phyloP scores from a whole-genome alignment of 2,329 filamentous ascomycete genomes.

The Diplodia seriata region DNA sequence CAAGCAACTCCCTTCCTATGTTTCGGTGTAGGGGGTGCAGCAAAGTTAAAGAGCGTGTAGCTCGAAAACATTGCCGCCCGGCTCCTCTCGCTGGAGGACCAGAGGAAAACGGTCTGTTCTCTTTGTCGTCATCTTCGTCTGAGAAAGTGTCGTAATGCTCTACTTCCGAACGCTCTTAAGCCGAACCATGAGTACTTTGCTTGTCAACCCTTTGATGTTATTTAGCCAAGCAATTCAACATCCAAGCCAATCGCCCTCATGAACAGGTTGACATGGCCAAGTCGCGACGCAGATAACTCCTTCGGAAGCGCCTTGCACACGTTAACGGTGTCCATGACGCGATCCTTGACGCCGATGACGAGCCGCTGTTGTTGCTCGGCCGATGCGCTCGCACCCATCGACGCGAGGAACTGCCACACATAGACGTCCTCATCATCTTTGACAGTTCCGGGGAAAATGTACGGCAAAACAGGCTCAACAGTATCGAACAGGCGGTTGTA shows the following conservation, averaged over 20 bases:
- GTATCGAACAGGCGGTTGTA: slow-evolving; percentile 89
- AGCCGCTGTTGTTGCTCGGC: slow-evolving; percentile 94
- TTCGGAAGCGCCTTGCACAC: slow-evolving; percentile 88
- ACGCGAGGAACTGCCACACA: slow-evolving; percentile 96
- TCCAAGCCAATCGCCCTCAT: slow-evolving; percentile 99
- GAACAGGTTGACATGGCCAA: slow-evolving; percentile 95
- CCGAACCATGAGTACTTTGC: background rate
- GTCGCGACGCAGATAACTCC: slow-evolving; percentile 81
- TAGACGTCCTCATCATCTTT: slow-evolving; percentile 92
- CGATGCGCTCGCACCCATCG: slow-evolving; percentile 90
- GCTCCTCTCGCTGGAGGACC: background rate
- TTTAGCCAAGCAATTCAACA: slow-evolving; percentile 74
- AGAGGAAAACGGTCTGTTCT: background rate
- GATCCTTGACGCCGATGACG: slow-evolving; percentile 95
- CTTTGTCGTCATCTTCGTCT: background rate
- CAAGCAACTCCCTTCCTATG: background rate
- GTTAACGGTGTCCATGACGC: slow-evolving; percentile 92
- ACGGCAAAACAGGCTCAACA: slow-evolving; percentile 80
- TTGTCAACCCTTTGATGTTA: background rate
- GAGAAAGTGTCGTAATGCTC: background rate
- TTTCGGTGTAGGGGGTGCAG: background rate
- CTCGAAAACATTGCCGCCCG: slow-evolving; percentile 5
- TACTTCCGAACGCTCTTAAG: background rate
- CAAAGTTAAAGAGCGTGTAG: background rate
- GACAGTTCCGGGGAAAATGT: slow-evolving; percentile 90